Conservation (phyloP, 202 grass and related monocot genomes). For the Setaria italica region DNA sequence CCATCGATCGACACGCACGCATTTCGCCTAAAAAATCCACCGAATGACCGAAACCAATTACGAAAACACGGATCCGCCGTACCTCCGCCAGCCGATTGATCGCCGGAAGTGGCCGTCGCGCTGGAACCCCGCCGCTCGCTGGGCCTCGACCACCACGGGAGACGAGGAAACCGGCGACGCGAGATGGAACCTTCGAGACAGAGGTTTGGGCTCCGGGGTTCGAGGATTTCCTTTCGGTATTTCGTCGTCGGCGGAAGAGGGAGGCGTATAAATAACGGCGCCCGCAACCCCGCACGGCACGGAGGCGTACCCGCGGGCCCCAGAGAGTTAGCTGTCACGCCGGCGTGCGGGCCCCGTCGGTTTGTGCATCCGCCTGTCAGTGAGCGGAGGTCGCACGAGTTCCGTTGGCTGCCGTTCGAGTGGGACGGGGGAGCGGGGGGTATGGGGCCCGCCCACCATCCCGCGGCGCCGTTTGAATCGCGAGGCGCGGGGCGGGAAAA, state of each 20-base stretch:
- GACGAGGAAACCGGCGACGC: neutral
- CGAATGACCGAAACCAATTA: no score
- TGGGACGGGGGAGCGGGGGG: conserved; percentile 3
- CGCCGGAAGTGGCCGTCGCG: conserved; percentile 46
- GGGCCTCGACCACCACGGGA: neutral
- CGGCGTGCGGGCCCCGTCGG: neutral
- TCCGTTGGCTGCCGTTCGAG: neutral
- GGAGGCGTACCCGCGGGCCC: neutral
- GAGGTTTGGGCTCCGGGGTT: neutral
- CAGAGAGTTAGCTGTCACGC: neutral
- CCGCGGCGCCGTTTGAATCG: conserved; percentile 49
- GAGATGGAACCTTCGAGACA: conserved; percentile 4
- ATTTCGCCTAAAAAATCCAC: neutral
- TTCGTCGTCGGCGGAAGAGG: no score
- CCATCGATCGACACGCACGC: neutral
- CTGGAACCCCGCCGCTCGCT: neutral
- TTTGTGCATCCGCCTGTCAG: neutral
- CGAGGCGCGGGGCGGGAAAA: conserved; percentile 44
- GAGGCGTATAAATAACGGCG: conserved; percentile 48
- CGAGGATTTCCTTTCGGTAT: neutral
- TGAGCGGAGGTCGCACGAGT: rapidly evolving
- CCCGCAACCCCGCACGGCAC: neutral
- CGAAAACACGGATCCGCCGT: neutral
- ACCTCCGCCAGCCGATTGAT: conserved; percentile 48
- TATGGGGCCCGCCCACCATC: neutral